These are phyloP conservation scores for Cornus kousa DNA, from an alignment of 148 eudicot genomes.

Conservation along the genomic window DNA sequence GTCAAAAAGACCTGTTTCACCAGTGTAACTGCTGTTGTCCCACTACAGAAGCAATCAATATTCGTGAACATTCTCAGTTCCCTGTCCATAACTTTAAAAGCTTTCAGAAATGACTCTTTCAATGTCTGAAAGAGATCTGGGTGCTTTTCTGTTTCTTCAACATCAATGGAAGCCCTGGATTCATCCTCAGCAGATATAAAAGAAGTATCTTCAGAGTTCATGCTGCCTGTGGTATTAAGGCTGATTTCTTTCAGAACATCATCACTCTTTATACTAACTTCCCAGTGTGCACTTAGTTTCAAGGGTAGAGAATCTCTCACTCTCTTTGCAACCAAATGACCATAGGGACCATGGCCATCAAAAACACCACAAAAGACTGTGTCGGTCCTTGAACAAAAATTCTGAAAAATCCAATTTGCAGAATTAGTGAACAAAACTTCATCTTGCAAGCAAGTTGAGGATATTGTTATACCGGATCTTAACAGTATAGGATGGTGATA, in stretches of 20 bases:
- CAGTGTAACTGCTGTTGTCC: slow-evolving; percentile 93
- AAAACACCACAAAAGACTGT: slow-evolving; percentile 78
- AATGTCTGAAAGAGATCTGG: slow-evolving; percentile 62
- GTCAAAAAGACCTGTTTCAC: slow-evolving; percentile 65
- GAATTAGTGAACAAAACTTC: background rate
- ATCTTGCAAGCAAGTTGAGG: slow-evolving; percentile 6
- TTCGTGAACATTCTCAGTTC: slow-evolving; percentile 64
- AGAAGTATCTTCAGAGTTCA: slow-evolving; percentile 60
- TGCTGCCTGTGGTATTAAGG: slow-evolving; percentile 43
- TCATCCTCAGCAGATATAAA: slow-evolving; percentile 58
- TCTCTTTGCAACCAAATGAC: slow-evolving; percentile 82
- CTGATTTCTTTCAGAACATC: slow-evolving; percentile 67
- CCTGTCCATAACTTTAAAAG: slow-evolving; percentile 86
- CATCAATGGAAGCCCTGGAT: slow-evolving; percentile 41
- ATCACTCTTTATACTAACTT: slow-evolving; percentile 52
- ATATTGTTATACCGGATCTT: background rate
- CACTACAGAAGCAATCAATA: slow-evolving; percentile 95
- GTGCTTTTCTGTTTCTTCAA: slow-evolving; percentile 46
- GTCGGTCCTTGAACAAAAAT: slow-evolving; percentile 79
- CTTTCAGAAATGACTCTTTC: slow-evolving; percentile 81
- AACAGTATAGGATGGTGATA: background rate
- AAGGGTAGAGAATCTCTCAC: slow-evolving; percentile 79
- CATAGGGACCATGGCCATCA: slow-evolving; percentile 88
- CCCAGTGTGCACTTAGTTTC: slow-evolving; percentile 76
- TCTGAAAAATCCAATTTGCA: slow-evolving; percentile 43